Base-by-base conservation (phyloP, 805 yeast genomes). In the Wickerhamomyces chaumierensis region DNA sequence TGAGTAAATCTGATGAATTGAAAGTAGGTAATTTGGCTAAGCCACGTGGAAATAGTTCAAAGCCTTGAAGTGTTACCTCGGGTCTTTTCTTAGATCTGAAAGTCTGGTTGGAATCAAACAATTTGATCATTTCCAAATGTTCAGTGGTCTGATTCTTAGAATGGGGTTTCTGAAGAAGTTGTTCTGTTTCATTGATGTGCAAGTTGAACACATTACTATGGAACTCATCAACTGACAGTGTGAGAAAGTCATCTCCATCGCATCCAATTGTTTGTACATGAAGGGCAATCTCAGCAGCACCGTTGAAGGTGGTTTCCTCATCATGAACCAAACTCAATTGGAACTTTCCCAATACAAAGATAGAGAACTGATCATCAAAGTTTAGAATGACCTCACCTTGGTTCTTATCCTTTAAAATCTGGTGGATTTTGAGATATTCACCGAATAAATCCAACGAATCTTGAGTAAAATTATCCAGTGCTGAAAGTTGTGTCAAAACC, bases 391-490 rank as follows among this genome's bases (percentile, higher is more conserved):
- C 43, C 4, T 38, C 28, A 14, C 43, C 42, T n/a, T 33, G 33
- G n/a, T 33, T 25, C 19, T 18, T 19, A n/a, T 7, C 16, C 6
- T 20, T 19, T 17, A 51, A 31, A 7, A 35, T 18, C 12, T 38
- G 36, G 16, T 34, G 36, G 1, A 48, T 35, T 6, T 38, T 36
- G 18, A 46, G 41, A 27, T 41, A 38, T 33, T 47, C 45, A 31
- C 46, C 44, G 18, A 48, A 53, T 20, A 53, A 36, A 29, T 53
- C 53, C 31, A 50, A 20, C 5, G 35, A 29, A 25, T 42, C 45
- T n/a, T 37, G 31, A 12, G 49, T 47, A 33, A 43, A 51, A 36
- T 52, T 53, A 36, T 53, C 57, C 16, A 53, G 39, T 1, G 45
- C 35, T 4, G 46, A 41, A 27, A 53, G 28, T 19, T 44, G 42